Evolutionary conservation across 1,284 basidiomycete genomes (phyloP), one percentile per base, ranked within the genome.

Genomic region (Cryptococcus depauperatus): DNA sequence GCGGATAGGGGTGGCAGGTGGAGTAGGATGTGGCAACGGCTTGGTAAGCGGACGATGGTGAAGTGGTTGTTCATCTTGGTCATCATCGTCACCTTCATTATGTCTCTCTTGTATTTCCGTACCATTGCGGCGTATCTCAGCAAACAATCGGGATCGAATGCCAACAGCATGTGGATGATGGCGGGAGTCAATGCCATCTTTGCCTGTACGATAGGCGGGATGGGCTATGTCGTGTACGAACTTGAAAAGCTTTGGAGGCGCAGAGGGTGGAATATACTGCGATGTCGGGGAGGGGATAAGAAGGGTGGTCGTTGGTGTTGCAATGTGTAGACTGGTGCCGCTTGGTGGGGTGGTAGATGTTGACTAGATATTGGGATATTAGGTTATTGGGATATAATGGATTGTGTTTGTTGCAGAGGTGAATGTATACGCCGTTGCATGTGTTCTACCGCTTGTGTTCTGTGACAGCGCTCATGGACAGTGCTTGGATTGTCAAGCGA

Each of bases 211-310:
- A 19, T 52, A 26, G 46, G 39, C 10, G 43, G 32, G 13, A 46
- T 48, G 46, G 50, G 50, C 3, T 52, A 45, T 25, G 50, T 48
- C 23, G 46, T 33, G 21, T 46, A 42, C 26, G 38, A 47, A 26
- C 16, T 51, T 21, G 33, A 43, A 14, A 47, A 43, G 19, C 14
- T 46, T 3, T 50, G 41, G 35, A 30, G 38, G 29, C n/a, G 27
- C n/a, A n/a, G n/a, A n/a, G n/a, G n/a, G n/a, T n/a, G n/a, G n/a
- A n/a, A n/a, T n/a, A n/a, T n/a, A n/a, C n/a, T n/a, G n/a, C n/a
- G n/a, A n/a, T n/a, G n/a, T n/a, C n/a, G n/a, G n/a, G n/a, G n/a
- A n/a, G n/a, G n/a, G n/a, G n/a, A n/a, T n/a, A n/a, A n/a, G n/a
- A n/a, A n/a, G n/a, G n/a, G n/a, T n/a, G n/a, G n/a, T n/a, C n/a